These are phyloP conservation scores for Malus sieversii DNA, from an alignment of 306 rosid genomes.

Conservation along the genomic window DNA sequence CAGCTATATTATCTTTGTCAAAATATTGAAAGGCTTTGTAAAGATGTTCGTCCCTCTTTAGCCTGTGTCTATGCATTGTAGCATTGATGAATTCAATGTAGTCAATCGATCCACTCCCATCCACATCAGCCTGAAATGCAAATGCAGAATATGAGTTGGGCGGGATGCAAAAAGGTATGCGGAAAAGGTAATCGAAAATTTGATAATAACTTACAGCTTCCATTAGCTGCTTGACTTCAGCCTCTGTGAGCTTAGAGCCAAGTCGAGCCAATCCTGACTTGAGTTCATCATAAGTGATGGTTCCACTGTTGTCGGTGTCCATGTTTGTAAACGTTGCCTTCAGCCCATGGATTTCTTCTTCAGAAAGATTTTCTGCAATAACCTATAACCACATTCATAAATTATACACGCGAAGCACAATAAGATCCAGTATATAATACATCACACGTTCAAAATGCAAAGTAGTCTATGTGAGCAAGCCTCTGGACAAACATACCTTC, in stretches of 20 bases:
- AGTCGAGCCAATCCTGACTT: conserved; percentile 71
- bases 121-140: conserved; percentile 74
- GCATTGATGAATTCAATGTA: conserved; percentile 87
- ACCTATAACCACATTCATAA: conserved; percentile 37
- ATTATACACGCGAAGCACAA: not conserved
- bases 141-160: conserved; percentile 8
- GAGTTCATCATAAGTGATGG: conserved; percentile 77
- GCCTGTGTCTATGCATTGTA: conserved; percentile 74
- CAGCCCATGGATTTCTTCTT: conserved; percentile 89
- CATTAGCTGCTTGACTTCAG: conserved; percentile 81
- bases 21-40: conserved; percentile 73
- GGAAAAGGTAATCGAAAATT: not conserved
- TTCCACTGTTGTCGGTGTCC: conserved; percentile 81
- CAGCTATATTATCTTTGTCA: conserved; percentile 64
- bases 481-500: conserved; percentile 15
- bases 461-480: not conserved
- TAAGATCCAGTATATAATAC: not conserved
- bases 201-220: conserved; percentile 55
- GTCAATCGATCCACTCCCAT: conserved; percentile 76
- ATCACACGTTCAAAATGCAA: not conserved
- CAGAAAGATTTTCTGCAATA: conserved; percentile 81
- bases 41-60: conserved; percentile 79
- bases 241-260: conserved; percentile 73
- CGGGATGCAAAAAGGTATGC: not conserved
- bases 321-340: conserved; percentile 76